A percentile compares a stretch with the other conserved stretches of the same genome.
Conservation (phyloP, 83 land plant species). For the Diphasiastrum complanatum region DNA sequence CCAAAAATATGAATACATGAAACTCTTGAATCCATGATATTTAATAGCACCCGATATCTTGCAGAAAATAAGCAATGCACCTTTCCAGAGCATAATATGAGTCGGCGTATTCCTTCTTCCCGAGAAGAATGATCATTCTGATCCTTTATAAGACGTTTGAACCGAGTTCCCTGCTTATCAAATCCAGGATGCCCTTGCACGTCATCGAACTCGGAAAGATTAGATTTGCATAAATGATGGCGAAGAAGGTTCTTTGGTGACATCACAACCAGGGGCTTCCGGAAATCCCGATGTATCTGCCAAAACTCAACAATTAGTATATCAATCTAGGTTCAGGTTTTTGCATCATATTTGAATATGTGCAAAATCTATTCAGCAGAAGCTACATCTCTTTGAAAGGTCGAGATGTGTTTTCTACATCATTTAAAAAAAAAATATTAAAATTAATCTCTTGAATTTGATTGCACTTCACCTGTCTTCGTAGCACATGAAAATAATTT, state of each 20-base stretch:
- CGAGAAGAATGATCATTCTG: slow-evolving; percentile 59
- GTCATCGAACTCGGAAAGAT: slow-evolving; percentile 91
- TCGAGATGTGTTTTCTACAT: too few relatives aligned
- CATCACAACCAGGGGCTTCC: slow-evolving; percentile 91
- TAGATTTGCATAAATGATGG: slow-evolving; percentile 75
- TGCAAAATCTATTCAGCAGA: too few relatives aligned
- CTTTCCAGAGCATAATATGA: slow-evolving; percentile 92
- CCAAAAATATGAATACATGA: not conserved
- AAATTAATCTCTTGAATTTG: too few relatives aligned
- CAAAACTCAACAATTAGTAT: not conserved
- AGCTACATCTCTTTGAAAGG: too few relatives aligned
- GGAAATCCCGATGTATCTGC: slow-evolving; percentile 77
- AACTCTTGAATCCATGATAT: not conserved
- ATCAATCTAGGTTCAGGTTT: not conserved
- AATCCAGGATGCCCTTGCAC: slow-evolving; percentile 93
- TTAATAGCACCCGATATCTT: too few relatives aligned
- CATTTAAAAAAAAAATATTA: too few relatives aligned
- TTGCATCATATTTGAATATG: too few relatives aligned
- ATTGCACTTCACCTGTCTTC: slow-evolving; percentile 79
- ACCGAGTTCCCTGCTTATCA: slow-evolving; percentile 91
- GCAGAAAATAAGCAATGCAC: slow-evolving; percentile 25
- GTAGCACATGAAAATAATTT: slow-evolving; percentile 88
- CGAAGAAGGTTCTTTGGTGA: slow-evolving; percentile 89
- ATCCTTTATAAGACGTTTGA: slow-evolving; percentile 89
- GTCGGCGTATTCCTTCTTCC: slow-evolving; percentile 73